Conservation (phyloP, 148 eudicot genomes). For the Vaccinium corymbosum region DNA sequence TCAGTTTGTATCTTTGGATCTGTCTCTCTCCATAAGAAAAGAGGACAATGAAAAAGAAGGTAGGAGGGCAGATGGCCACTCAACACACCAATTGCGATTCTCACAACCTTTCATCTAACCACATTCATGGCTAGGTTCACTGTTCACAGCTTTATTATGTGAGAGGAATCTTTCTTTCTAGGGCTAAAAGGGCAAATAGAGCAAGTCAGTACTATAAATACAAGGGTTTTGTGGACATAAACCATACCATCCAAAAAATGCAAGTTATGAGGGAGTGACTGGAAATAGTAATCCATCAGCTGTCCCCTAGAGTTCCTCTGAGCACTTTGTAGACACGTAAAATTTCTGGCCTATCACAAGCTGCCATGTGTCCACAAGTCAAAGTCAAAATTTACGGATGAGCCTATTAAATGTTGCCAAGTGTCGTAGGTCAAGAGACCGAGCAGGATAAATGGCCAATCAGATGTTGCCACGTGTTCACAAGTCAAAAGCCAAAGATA, state of each 20-base stretch:
- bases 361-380: no score
- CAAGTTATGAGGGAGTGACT: background rate
- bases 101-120: conserved; percentile 12
- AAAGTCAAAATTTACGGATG: no score
- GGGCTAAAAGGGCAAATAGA: background rate
- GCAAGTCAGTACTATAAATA: background rate
- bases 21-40: background rate
- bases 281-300: background rate
- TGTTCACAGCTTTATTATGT: background rate
- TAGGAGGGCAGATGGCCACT: conserved; percentile 3
- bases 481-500: no score
- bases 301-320: background rate
- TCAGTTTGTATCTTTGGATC: background rate
- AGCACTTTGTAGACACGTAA: no score
- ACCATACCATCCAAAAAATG: background rate
- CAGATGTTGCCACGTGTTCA: no score
- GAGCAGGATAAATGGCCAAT: no score
- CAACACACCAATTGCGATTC: background rate
- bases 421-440: no score
- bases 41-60: background rate
- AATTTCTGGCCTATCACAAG: no score
- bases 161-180: background rate
- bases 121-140: conserved; percentile 21
- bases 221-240: background rate
- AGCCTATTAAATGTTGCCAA: no score